Evolutionary conservation across 345 rosid species (phyloP), one percentile per base, ranked within the genome.

Genomic region (Salix purpurea): DNA sequence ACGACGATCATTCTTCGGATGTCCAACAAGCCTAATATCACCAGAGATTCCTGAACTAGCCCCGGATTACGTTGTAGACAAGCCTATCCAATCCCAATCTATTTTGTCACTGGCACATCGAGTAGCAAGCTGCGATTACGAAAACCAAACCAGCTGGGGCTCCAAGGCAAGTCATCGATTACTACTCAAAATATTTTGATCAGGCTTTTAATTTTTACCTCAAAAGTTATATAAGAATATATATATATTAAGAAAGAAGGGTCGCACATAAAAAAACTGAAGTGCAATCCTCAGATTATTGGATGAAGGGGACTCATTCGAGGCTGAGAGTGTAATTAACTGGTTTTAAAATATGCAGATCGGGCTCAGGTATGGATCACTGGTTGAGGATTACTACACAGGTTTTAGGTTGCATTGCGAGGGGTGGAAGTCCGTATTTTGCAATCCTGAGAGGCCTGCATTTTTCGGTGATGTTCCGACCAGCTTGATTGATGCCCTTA

Each of bases 361-460:
- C 36, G 98, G 98, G 0, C 84, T 84, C 26, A 80, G 89, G 62
- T 94, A 92, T 75, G 94, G 96, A 0, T 90, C 97, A 1, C 60
- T 94, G 68, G 96, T 91, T 14, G 98, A 94, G 79, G 96, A 92
- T 81, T 88, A 50, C 72, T 84, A 75, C 80, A 91, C 98, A 28
- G 88, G 93, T 0, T 91, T 81, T 70, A 66, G 37, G 8, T 76
- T 94, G 14, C 88, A 89, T 0, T 86, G 94, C 75, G 91, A 90
- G 76, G 94, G 94, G 8, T 91, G 96, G 97, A 87, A 71, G 74
- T 76, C 96, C 7, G 2, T 79, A 5, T 90, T 85, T 61, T 89
- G 96, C 76, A 61, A 79, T 61, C 98, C 97, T 2, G 72, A 82
- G 13, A 87, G 88, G 73, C 73, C 86, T 0, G 94, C 94, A 24